phyloP scores from a whole-genome alignment of 257 asterid species.

The Fraxinus pennsylvanica region DNA sequence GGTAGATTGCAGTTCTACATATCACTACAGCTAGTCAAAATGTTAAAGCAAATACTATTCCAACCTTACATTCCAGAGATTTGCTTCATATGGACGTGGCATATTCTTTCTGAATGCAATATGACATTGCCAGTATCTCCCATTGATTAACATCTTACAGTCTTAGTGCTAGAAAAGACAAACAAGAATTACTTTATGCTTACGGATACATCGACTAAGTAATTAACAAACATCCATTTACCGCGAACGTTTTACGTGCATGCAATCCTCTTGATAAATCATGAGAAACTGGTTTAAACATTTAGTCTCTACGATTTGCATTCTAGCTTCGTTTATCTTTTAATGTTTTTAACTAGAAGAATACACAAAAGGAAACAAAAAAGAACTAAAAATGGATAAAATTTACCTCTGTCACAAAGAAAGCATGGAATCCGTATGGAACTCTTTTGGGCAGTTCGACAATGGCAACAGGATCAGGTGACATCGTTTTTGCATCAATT shows the following conservation, averaged over 20 bases:
- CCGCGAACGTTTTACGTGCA: too few species aligned
- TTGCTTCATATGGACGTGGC: too few species aligned
- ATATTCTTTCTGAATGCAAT: too few species aligned
- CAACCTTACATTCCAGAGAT: not conserved
- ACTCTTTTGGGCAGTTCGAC: constrained; percentile 81
- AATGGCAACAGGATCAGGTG: constrained; percentile 77
- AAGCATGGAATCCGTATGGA: constrained; percentile 98
- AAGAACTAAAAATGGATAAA: not conserved
- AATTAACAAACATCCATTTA: too few species aligned
- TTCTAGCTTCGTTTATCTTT: not conserved
- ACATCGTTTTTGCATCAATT: constrained; percentile 92
- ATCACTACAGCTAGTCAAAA: too few species aligned
- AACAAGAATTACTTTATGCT: not conserved
- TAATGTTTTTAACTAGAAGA: not conserved
- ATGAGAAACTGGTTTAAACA: not conserved
- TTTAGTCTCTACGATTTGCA: not conserved
- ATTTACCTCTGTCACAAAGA: constrained; percentile 84
- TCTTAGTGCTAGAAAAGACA: not conserved
- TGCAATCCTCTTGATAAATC: not conserved
- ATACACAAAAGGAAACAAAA: not conserved
- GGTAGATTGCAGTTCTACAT: too few species aligned
- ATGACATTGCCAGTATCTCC: too few species aligned
- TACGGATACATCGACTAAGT: too few species aligned
- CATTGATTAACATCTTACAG: too few species aligned
- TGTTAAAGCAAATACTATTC: not conserved